phyloP scores from a whole-genome alignment of 768 basidiomycete species.

The Pisolithus tinctorius region DNA sequence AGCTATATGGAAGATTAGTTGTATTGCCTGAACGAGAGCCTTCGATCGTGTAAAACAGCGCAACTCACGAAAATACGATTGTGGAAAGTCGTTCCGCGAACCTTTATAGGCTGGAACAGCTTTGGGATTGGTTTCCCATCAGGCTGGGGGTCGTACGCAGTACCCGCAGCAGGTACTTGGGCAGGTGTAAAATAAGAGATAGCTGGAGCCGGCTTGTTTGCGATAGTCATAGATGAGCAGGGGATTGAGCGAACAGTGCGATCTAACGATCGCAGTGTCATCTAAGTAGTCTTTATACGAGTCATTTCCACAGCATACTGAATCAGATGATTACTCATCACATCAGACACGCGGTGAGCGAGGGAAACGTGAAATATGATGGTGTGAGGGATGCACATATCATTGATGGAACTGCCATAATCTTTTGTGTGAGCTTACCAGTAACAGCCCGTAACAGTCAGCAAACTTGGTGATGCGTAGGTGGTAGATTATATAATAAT shows the following conservation, averaged over 20 bases:
- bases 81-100: conserved; percentile 59
- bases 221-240: background rate
- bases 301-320: too few species aligned
- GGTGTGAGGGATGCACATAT: too few species aligned
- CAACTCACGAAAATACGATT: conserved; percentile 62
- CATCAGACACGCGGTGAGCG: too few species aligned
- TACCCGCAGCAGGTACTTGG: conserved; percentile 38
- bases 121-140: conserved; percentile 34
- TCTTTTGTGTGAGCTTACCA: too few species aligned
- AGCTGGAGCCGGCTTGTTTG: conserved; percentile 36
- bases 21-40: conserved; percentile 12
- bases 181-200: conserved; percentile 42
- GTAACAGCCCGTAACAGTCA: too few species aligned
- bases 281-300: background rate
- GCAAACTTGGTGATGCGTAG: too few species aligned
- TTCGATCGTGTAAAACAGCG: background rate
- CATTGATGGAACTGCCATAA: too few species aligned
- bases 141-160: conserved; percentile 36
- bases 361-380: too few species aligned
- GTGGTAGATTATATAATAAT: too few species aligned
- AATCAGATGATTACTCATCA: too few species aligned
- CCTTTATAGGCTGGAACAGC: conserved; percentile 60
- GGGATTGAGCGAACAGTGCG: background rate
- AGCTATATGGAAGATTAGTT: conserved; percentile 22
- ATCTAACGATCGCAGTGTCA: background rate